phyloP scores from a whole-genome alignment of 148 eudicot genomes.

The Arbutus unedo region DNA sequence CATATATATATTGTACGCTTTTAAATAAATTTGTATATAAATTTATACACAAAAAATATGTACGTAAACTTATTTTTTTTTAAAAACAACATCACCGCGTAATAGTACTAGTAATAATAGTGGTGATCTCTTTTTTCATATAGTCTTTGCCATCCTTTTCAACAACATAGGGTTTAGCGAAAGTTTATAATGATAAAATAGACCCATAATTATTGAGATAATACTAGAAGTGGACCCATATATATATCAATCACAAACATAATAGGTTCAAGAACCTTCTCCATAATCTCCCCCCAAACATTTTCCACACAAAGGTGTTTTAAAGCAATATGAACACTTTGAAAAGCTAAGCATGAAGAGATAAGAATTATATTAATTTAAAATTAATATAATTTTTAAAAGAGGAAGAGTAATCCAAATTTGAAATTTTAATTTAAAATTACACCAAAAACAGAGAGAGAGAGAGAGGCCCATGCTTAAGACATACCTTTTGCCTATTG shows the following conservation, averaged over 20 bases:
- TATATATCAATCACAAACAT: neutral
- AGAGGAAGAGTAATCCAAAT: neutral
- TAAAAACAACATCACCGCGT: neutral
- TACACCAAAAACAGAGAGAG: neutral
- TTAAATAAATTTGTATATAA: no score
- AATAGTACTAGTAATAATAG: neutral
- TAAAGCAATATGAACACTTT: slow-evolving; percentile 12
- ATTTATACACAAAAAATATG: no score
- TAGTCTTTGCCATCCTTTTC: neutral
- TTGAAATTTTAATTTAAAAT: slow-evolving; percentile 6
- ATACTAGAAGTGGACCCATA: neutral
- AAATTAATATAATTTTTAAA: neutral
- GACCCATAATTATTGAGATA: slow-evolving; percentile 7
- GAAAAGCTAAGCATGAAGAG: neutral
- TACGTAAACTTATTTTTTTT: no score
- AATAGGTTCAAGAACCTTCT: slow-evolving; percentile 14
- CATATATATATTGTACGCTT: no score
- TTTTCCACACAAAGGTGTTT: neutral
- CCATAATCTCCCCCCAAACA: neutral
- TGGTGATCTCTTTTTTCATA: neutral
- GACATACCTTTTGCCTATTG: no score
- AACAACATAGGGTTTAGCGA: neutral
- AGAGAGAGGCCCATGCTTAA: slow-evolving; percentile 6
- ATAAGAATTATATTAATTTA: neutral
- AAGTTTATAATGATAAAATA: neutral